phyloP scores from a whole-genome alignment of 306 rosid species.

The Vigna reflexopilosa region DNA sequence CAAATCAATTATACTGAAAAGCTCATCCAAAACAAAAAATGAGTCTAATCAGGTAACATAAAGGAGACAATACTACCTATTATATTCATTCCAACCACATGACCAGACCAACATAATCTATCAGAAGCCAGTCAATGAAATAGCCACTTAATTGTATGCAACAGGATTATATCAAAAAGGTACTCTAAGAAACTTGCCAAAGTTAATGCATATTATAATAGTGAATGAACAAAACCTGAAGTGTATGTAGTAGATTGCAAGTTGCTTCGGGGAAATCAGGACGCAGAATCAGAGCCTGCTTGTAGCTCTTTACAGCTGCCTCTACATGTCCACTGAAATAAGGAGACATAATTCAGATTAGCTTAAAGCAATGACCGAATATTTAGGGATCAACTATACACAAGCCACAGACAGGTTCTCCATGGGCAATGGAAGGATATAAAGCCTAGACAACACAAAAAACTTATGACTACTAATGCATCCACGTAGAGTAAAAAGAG shows the following conservation, averaged over 20 bases:
- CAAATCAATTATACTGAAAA: neutral
- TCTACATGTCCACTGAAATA: constrained; percentile 90
- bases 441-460: neutral
- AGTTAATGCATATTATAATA: neutral
- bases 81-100: constrained; percentile 5
- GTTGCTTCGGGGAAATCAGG: constrained; percentile 98
- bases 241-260: constrained; percentile 95
- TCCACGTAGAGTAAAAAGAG: neutral
- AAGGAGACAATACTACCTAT: neutral
- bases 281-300: constrained; percentile 82
- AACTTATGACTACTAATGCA: neutral
- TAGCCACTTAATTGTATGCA: neutral
- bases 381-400: constrained; percentile 17
- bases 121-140: constrained; percentile 19
- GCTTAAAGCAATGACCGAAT: constrained; percentile 10
- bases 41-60: neutral
- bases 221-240: constrained; percentile 65
- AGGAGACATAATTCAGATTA: constrained; percentile 22
- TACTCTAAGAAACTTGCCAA: neutral
- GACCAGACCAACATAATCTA: neutral
- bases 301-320: constrained; percentile 88
- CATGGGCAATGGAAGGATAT: constrained; percentile 4
- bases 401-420: constrained; percentile 10
- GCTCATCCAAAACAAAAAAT: constrained; percentile 20
- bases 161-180: constrained; percentile 5